These are phyloP conservation scores for Salix udensis DNA, from an alignment of 345 rosid genomes.

Conservation along the genomic window DNA sequence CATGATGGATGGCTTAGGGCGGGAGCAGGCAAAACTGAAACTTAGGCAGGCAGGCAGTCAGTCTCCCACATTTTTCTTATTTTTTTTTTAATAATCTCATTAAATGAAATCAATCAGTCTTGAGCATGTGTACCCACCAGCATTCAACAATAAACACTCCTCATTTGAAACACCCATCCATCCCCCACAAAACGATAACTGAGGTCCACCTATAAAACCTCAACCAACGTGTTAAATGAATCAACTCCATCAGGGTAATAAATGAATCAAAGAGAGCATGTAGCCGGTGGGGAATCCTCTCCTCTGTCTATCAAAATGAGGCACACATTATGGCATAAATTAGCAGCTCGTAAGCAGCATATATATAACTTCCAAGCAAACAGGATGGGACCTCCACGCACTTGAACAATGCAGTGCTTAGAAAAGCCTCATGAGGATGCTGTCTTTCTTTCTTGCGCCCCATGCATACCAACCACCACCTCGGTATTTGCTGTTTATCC, in stretches of 20 bases:
- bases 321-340: too few species aligned
- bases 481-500: neutral
- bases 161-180: neutral
- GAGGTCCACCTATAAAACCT: too few species aligned
- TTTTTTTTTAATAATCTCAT: too few species aligned
- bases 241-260: neutral
- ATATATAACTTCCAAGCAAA: too few species aligned
- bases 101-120: too few species aligned
- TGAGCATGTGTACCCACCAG: too few species aligned
- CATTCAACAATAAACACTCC: too few species aligned
- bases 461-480: neutral
- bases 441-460: neutral
- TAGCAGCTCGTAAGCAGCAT: too few species aligned
- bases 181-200: neutral
- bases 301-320: neutral
- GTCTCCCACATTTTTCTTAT: conserved; percentile 14
- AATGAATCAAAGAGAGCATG: neutral
- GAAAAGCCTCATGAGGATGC: neutral
- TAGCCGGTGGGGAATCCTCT: neutral
- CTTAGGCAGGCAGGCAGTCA: conserved; percentile 8
- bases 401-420: neutral
- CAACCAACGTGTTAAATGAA: too few species aligned
- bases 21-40: conserved; percentile 16
- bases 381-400: neutral
- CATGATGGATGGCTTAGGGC: conserved; percentile 30